Conservation (phyloP, 495 filamentous ascomycete species). For the Aspergillus leporis region DNA sequence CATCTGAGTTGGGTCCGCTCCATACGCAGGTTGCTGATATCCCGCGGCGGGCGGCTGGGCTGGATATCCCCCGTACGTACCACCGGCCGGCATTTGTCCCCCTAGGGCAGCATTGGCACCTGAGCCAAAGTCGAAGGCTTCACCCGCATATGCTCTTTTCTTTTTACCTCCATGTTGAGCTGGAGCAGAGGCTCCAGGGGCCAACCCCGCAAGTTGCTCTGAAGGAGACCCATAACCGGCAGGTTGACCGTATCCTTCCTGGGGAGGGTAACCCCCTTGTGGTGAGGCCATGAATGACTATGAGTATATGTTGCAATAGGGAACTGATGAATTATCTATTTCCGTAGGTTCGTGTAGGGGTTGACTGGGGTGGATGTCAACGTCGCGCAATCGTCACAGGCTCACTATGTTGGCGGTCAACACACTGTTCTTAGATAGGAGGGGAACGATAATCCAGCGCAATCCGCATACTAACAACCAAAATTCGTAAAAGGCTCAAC, state of each 20-base stretch:
- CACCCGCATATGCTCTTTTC: constrained; percentile 90
- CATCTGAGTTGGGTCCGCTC: constrained; percentile 43
- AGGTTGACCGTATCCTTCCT: constrained; percentile 53
- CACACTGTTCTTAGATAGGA: background rate
- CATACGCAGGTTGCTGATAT: constrained; percentile 59
- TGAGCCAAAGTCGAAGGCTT: constrained; percentile 88
- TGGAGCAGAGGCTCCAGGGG: constrained; percentile 30
- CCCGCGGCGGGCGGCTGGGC: constrained; percentile 49
- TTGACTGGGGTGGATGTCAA: constrained; percentile 3
- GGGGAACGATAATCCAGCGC: constrained; percentile 11
- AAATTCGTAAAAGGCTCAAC: background rate
- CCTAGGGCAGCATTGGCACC: constrained; percentile 81
- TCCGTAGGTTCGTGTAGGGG: constrained; percentile 10
- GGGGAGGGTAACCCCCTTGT: constrained; percentile 64
- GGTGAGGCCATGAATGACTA: constrained; percentile 52
- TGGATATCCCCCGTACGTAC: constrained; percentile 58
- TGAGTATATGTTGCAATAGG: constrained; percentile 12
- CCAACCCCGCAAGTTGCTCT: constrained; percentile 33
- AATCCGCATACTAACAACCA: constrained; percentile 22
- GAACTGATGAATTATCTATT: background rate
- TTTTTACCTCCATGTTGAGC: constrained; percentile 63
- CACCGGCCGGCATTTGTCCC: constrained; percentile 55
- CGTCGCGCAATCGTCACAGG: constrained; percentile 20
- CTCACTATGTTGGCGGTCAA: constrained; percentile 23
- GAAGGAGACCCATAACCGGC: constrained; percentile 45